Evolutionary conservation across 2,329 filamentous ascomycete species (phyloP).

Genomic region (Sclerotinia subarctica): DNA sequence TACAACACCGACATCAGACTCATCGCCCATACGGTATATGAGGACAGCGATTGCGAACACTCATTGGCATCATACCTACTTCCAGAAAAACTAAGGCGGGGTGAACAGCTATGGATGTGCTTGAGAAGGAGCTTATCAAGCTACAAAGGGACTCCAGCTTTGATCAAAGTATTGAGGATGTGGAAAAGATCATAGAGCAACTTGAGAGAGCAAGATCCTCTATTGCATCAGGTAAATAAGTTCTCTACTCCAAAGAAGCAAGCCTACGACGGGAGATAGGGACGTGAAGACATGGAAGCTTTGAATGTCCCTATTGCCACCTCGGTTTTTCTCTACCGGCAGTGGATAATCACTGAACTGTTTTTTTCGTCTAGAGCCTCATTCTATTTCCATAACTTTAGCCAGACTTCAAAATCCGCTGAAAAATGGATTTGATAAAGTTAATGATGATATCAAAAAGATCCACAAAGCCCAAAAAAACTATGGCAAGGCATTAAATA

Average conservation of each 20-base stretch:
- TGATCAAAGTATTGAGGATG: slow-evolving; percentile 57
- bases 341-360: slow-evolving; percentile 8
- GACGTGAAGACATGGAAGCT: not conserved
- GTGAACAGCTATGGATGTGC: slow-evolving; percentile 36
- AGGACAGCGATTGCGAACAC: not conserved
- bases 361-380: slow-evolving; percentile 53
- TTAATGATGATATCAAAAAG: slow-evolving; percentile 78
- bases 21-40: not conserved
- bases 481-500: slow-evolving; percentile 82
- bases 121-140: slow-evolving; percentile 37
- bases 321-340: not conserved
- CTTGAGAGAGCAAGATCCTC: slow-evolving; percentile 70
- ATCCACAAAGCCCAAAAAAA: slow-evolving; percentile 78
- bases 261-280: not conserved
- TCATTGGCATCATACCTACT: not conserved
- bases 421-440: slow-evolving; percentile 73
- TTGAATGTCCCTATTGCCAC: slow-evolving; percentile 18
- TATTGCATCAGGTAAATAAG: slow-evolving; percentile 62
- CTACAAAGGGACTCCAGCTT: slow-evolving; percentile 37
- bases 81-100: slow-evolving; percentile 23
- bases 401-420: slow-evolving; percentile 83
- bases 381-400: slow-evolving; percentile 68
- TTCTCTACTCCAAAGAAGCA: not conserved
- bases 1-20: not conserved
- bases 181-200: slow-evolving; percentile 77